Percentiles rank a stretch among this genome's conserved stretches.
These are phyloP conservation scores for Quaeritorhiza haematococci DNA, from an alignment of 371 early-diverging fungal genomes.

Conservation along the genomic window DNA sequence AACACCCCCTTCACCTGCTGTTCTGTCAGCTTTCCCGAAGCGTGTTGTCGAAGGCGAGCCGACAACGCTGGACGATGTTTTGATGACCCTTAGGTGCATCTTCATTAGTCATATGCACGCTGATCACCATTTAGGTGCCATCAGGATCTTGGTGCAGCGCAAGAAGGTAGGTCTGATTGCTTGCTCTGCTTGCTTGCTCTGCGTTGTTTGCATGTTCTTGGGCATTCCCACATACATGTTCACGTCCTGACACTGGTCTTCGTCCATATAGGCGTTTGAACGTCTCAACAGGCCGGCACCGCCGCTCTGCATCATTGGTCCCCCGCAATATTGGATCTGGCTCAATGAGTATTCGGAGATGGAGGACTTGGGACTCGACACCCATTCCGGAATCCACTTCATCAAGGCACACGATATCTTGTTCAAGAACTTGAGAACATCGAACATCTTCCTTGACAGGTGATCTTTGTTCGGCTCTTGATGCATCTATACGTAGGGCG, in stretches of 20 bases:
- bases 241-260: background rate
- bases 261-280: background rate
- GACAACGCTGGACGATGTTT: conserved; percentile 21
- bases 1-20: too few species aligned
- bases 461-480: too few species aligned
- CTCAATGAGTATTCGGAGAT: conserved; percentile 65
- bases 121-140: conserved; percentile 77
- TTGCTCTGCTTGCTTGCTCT: background rate
- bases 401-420: background rate
- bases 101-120: conserved; percentile 98
- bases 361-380: conserved; percentile 53
- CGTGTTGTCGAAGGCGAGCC: too few species aligned
- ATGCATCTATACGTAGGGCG: too few species aligned
- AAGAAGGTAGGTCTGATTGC: conserved; percentile 1
- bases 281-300: conserved; percentile 1
- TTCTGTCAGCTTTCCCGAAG: too few species aligned
- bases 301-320: conserved; percentile 59
- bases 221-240: conserved; percentile 2
- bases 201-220: background rate
- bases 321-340: conserved; percentile 55
- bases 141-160: background rate
- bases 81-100: conserved; percentile 58
- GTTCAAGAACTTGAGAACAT: background rate
- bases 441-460: background rate
- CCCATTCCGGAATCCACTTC: background rate